Base-by-base conservation (phyloP, 139 green algal genomes). In the Chlorella sp. region DNA sequence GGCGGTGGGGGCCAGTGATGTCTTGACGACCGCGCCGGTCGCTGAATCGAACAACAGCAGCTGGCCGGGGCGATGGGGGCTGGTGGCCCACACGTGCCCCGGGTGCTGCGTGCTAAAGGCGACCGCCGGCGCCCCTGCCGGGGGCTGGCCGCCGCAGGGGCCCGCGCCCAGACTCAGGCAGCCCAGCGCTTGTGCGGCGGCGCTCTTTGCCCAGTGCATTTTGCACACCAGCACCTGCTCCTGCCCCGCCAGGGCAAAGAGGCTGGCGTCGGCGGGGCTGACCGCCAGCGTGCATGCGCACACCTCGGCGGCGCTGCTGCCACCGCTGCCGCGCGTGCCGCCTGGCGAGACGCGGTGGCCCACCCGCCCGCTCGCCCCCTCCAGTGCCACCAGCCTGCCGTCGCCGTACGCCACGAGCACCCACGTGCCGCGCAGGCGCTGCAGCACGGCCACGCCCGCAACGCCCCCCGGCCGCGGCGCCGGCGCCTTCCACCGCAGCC, bases 11-110 rank as follows among this genome's bases (percentile, higher is more conserved):
- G 42, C 71, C 41, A 68, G 31, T 42, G 68, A 42, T 42, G 71
- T 77, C 31, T 77, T 77, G 8, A 77, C 41, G 14, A 77, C n/a
- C 1, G 19, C 41, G 2, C 25, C 19, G 2, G 29, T n/a, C 21
- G 41, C 46, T 31, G 68, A 77, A 38, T 77, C 71, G 21, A 48
- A 60, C 27, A 77, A 58, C 58, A 69, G 58, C 15, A 77, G 29
- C 21, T 59, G 42, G 9, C 42, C 71, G 0, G 42, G 41, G 29
- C 27, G 27, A 21, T 2, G 12, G 4, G 71, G 60, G 58, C 60
- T 48, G 42, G 71, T 50, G 58, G 41, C 59, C 56, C 68, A 77
- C 4, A 77, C 42, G 71, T 69, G 71, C 41, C 71, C 56, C 3
- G 58, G 41, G 58, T 77, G 71, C 41, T 25, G 8, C 7, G 4